A percentile compares a stretch with the other conserved stretches of the same genome.
Evolutionary conservation across 1,284 basidiomycete genomes (phyloP).

Genomic region (Pterulicium gracile): DNA sequence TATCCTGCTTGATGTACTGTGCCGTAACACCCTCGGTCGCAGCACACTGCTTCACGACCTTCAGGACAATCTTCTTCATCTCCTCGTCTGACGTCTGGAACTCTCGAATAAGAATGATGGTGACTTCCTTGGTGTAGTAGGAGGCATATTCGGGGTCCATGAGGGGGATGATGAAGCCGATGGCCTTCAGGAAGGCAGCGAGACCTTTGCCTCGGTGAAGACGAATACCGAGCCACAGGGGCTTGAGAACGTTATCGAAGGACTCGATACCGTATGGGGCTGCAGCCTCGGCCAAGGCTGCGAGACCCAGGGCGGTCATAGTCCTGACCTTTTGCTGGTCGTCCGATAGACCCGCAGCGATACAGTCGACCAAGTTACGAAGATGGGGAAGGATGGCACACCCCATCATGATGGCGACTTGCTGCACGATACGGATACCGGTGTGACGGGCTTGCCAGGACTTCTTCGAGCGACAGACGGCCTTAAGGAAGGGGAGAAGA

Average conservation of each 20-base stretch:
- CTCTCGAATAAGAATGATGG: constrained; percentile 96
- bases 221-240: constrained; percentile 95
- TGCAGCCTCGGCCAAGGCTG: constrained; percentile 93
- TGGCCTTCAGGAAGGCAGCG: constrained; percentile 97
- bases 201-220: constrained; percentile 97
- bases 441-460: constrained; percentile 99
- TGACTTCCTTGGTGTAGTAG: constrained; percentile 96
- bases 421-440: constrained; percentile 98
- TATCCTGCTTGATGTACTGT: constrained; percentile 91
- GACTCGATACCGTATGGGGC: constrained; percentile 99
- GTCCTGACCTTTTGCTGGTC: constrained; percentile 99
- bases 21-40: constrained; percentile 95
- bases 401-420: constrained; percentile 99
- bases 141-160: constrained; percentile 99
- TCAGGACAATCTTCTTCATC: constrained; percentile 99
- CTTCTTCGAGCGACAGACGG: constrained; percentile 97
- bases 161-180: constrained; percentile 98
- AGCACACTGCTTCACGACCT: constrained; percentile 98
- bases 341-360: constrained; percentile 91
- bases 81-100: constrained; percentile 99
- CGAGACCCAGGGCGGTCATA: constrained; percentile 96
- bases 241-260: constrained; percentile 97
- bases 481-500: constrained; percentile 94
- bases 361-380: constrained; percentile 92
- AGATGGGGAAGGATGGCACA: constrained; percentile 98